Base-by-base conservation (phyloP, 306 rosid genomes). In the Datisca glomerata region DNA sequence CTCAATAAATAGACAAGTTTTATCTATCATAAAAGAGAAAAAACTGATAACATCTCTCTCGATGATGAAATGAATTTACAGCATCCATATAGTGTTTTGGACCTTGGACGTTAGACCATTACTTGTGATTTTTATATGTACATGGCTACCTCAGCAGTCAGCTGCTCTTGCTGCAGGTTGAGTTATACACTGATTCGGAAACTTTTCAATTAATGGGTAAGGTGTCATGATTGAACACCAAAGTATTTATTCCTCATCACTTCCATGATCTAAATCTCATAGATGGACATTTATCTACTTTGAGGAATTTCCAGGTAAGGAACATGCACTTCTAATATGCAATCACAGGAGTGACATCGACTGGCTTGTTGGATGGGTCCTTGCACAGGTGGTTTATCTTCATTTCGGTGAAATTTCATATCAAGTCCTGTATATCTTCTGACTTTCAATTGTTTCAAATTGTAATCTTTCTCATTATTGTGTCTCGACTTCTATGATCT, bases 361-460 rank as follows among this genome's bases (percentile, higher is more conserved):
- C 71, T 87, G 97, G 97, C 97, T 87, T 60, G 71, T 79, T 45
- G 97, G 94, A 64, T 82, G 87, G 89, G 75, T 74, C 59, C 23
- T 76, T 45, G 93, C 94, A 57, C 97, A 87, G 96, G 96, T 81
- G 56, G 43, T 42, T 53, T 65, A 47, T 32, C 51, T 45, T 38
- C 54, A 5, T 36, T 8, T 8, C 14, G 20, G 8, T 7, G 2
- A 41, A 21, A 41, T n/a, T n/a, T n/a, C n/a, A n/a, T n/a, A n/a
- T n/a, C n/a, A n/a, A n/a, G n/a, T n/a, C n/a, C n/a, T n/a, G n/a
- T n/a, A n/a, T n/a, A n/a, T n/a, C n/a, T n/a, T n/a, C n/a, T n/a
- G n/a, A n/a, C n/a, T n/a, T n/a, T n/a, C n/a, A n/a, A n/a, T n/a
- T n/a, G n/a, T n/a, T n/a, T n/a, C n/a, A n/a, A n/a, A n/a, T n/a